Base-by-base conservation (phyloP, 108 stramenopile species). In the Skeletonema grethae region DNA sequence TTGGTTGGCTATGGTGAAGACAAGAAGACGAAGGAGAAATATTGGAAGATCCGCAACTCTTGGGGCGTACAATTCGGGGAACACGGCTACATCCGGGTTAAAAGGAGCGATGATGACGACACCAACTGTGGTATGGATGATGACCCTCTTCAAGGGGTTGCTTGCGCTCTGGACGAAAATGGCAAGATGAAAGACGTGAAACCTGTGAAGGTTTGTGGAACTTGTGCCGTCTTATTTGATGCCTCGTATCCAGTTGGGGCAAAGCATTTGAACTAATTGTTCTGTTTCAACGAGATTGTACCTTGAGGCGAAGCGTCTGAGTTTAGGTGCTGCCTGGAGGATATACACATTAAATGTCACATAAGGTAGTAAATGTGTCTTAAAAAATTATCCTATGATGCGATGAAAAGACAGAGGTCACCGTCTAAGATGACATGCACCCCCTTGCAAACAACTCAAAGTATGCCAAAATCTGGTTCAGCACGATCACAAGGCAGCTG, bases 51-150 rank as follows among this genome's bases (percentile, higher is more conserved):
- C 46, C 72, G 92, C 11, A 97, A 97, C 72, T 84, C 82, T 12
- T 97, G 95, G 95, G 79, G 88, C 7, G 76, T 82, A 22, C 39
- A 63, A n/a, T 97, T 90, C 90, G 97, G 93, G 2, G 94, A 96
- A 58, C 62, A 80, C 61, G 95, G 95, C 6, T 91, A 88, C 77
- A 95, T 92, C 69, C 79, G 94, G 9, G 70, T 92, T 58, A 76
- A 73, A 39, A 86, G 91, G 20, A 76, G 70, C 5, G 87, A 90
- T 48, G 73, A 83, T 41, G 86, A 91, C 30, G 71, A 63, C 30
- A 58, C 72, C 9, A 62, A 71, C 34, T 97, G 96, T 69, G 82
- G 76, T 12, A 72, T 84, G 60, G 94, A 97, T 61, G 68, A 75
- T 4, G 66, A 73, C 3, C 97, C 97, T 15, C 53, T 80, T 29